These are phyloP conservation scores for Cladosporium velox DNA, from an alignment of 2,329 filamentous ascomycete species.

Conservation along the genomic window DNA sequence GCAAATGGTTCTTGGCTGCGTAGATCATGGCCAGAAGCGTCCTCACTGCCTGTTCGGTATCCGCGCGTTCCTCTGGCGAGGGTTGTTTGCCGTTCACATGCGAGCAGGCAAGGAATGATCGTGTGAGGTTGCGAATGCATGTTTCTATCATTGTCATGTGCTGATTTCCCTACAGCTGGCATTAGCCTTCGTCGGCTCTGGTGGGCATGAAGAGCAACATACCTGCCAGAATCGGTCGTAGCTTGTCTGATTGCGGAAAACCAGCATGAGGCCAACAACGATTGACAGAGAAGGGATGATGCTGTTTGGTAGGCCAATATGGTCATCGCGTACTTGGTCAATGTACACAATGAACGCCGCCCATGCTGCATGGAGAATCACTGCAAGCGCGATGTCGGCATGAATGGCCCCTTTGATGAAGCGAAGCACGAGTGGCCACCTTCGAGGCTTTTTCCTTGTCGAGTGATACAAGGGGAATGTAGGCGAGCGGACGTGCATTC, in stretches of 20 bases:
- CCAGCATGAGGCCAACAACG: constrained; percentile 67
- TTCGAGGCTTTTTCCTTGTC: constrained; percentile 50
- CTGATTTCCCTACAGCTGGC: constrained; percentile 29
- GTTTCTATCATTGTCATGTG: constrained; percentile 60
- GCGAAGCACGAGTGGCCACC: constrained; percentile 64
- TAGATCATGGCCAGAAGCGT: constrained; percentile 64
- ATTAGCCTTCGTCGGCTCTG: not conserved
- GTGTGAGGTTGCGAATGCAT: constrained; percentile 60
- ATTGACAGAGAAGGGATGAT: constrained; percentile 66
- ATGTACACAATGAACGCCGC: constrained; percentile 61
- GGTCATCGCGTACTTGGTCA: constrained; percentile 46
- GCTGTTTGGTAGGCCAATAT: constrained; percentile 58
- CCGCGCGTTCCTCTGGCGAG: constrained; percentile 51
- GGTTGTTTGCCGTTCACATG: constrained; percentile 32
- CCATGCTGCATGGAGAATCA: constrained; percentile 59
- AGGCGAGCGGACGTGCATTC: constrained; percentile 25
- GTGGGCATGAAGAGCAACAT: not conserved
- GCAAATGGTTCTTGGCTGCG: constrained; percentile 64
- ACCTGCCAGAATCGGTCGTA: constrained; percentile 65
- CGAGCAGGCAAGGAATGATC: constrained; percentile 56
- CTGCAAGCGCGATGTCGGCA: constrained; percentile 57
- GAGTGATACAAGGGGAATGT: constrained; percentile 50
- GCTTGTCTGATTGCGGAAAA: constrained; percentile 65
- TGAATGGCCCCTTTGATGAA: constrained; percentile 67
- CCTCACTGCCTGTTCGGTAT: constrained; percentile 61